Percentiles rank a stretch among this genome's conserved stretches.
These are phyloP conservation scores for Hypoxylon sp. DNA, from an alignment of 2,329 filamentous ascomycete genomes.

Conservation along the genomic window DNA sequence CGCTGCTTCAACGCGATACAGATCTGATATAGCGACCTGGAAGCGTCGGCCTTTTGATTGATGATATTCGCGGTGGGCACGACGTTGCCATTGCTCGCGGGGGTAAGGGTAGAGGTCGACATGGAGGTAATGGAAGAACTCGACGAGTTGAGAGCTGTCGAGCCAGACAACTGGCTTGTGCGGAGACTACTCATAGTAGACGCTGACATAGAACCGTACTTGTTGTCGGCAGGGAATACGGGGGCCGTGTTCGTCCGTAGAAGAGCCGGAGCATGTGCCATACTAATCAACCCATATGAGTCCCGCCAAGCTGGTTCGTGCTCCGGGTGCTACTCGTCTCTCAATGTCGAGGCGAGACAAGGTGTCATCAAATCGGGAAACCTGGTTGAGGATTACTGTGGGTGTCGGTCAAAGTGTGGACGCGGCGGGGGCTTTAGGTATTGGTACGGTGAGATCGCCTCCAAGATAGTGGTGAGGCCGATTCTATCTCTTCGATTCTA, in stretches of 20 bases:
- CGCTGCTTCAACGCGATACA: slow-evolving; percentile 87
- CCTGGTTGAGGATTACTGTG: slow-evolving; percentile 17
- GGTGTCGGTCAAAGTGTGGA: slow-evolving; percentile 21
- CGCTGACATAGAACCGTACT: slow-evolving; percentile 60
- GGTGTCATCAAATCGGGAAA: slow-evolving; percentile 16
- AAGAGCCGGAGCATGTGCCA: slow-evolving; percentile 70
- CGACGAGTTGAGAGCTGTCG: slow-evolving; percentile 63
- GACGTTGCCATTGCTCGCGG: slow-evolving; percentile 69
- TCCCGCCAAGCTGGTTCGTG: slow-evolving; percentile 23
- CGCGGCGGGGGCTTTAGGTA: slow-evolving; percentile 16
- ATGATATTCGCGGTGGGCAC: slow-evolving; percentile 93
- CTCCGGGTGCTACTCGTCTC: slow-evolving; percentile 23
- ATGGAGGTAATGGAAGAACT: slow-evolving; percentile 66
- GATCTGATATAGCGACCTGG: slow-evolving; percentile 93
- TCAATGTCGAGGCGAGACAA: slow-evolving; percentile 19
- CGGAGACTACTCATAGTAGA: slow-evolving; percentile 67
- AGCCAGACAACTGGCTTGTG: slow-evolving; percentile 72
- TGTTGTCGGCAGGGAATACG: slow-evolving; percentile 63
- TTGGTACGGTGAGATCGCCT: slow-evolving; percentile 31
- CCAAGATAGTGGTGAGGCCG: slow-evolving; percentile 23
- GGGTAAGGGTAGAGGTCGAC: slow-evolving; percentile 56
- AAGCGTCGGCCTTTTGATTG: slow-evolving; percentile 94
- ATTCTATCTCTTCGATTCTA: slow-evolving; percentile 22
- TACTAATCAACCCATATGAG: slow-evolving; percentile 56
- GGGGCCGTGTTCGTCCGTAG: slow-evolving; percentile 70